These are phyloP conservation scores for Incumbomyces lentus DNA, from an alignment of 2,329 filamentous ascomycete genomes.

Conservation along the genomic window DNA sequence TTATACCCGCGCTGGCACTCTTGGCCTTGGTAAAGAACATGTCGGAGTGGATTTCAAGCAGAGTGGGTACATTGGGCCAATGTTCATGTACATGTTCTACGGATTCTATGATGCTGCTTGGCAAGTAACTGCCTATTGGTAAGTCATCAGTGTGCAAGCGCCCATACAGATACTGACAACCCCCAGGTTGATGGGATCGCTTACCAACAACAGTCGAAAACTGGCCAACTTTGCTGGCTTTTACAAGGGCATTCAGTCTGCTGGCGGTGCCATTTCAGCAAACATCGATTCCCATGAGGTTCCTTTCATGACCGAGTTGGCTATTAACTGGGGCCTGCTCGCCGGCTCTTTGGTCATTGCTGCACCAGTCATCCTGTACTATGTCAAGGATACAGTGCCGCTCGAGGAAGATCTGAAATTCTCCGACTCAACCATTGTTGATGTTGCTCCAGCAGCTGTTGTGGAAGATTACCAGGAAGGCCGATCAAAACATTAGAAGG, in stretches of 20 bases:
- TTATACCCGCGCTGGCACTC: slow-evolving; percentile 39
- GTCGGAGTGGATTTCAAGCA: slow-evolving; percentile 52
- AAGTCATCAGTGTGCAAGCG: slow-evolving; percentile 18
- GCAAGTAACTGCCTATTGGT: slow-evolving; percentile 88
- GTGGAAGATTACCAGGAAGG: background rate
- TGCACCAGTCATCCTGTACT: slow-evolving; percentile 62
- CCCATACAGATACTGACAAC: background rate
- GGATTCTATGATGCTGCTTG: slow-evolving; percentile 81
- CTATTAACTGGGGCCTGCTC: slow-evolving; percentile 58
- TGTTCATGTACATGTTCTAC: slow-evolving; percentile 86
- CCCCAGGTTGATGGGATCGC: slow-evolving; percentile 66
- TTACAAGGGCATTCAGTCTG: slow-evolving; percentile 75
- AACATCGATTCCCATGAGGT: slow-evolving; percentile 50
- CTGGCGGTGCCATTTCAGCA: slow-evolving; percentile 65
- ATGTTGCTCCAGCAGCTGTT: slow-evolving; percentile 41
- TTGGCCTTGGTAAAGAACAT: slow-evolving; percentile 18
- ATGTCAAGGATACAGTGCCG: slow-evolving; percentile 63
- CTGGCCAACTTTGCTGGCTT: slow-evolving; percentile 75
- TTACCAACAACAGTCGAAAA: slow-evolving; percentile 78
- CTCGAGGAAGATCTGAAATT: slow-evolving; percentile 72
- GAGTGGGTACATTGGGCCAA: slow-evolving; percentile 60
- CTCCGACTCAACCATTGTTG: slow-evolving; percentile 66
- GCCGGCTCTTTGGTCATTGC: slow-evolving; percentile 59
- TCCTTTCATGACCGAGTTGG: slow-evolving; percentile 59
- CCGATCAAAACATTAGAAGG: background rate